Evolutionary conservation across 1,139 yeast genomes (phyloP).

Genomic region (Zygosaccharomyces sapae): DNA sequence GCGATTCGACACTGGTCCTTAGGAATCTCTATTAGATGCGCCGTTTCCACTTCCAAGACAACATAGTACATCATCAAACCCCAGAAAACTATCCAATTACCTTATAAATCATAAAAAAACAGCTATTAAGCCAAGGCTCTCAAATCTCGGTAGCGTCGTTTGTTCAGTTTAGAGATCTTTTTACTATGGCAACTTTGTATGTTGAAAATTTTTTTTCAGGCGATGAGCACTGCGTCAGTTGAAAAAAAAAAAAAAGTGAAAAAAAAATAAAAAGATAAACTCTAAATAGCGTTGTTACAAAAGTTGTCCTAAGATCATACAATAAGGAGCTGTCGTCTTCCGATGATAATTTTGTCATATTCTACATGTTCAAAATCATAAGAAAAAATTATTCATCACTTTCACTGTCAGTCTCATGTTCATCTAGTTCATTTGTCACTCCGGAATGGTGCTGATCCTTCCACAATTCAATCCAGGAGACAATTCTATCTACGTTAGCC

Average conservation of each 20-base stretch:
- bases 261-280: not conserved
- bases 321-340: slow-evolving; percentile 2
- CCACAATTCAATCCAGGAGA: slow-evolving; percentile 76
- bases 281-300: not conserved
- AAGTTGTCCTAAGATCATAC: not conserved
- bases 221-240: slow-evolving; percentile 9
- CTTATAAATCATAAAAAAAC: slow-evolving; percentile 3
- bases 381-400: slow-evolving; percentile 11
- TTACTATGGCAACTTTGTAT: not conserved
- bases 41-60: slow-evolving; percentile 30
- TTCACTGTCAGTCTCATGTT: slow-evolving; percentile 10
- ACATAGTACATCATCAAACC: slow-evolving; percentile 28
- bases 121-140: not conserved
- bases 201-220: slow-evolving; percentile 6
- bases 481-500: slow-evolving; percentile 69
- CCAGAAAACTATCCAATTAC: not conserved
- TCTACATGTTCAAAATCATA: not conserved
- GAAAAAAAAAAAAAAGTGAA: slow-evolving; percentile 5
- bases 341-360: slow-evolving; percentile 12
- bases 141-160: not conserved
- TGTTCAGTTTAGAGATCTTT: not conserved
- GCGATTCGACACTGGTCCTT: slow-evolving; percentile 30
- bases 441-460: slow-evolving; percentile 46
- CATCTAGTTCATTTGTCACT: slow-evolving; percentile 38
- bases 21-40: slow-evolving; percentile 29